A percentile compares a stretch with the other conserved stretches of the same genome.
phyloP scores from a whole-genome alignment of 2,329 filamentous ascomycete genomes.

The Calycina marina region DNA sequence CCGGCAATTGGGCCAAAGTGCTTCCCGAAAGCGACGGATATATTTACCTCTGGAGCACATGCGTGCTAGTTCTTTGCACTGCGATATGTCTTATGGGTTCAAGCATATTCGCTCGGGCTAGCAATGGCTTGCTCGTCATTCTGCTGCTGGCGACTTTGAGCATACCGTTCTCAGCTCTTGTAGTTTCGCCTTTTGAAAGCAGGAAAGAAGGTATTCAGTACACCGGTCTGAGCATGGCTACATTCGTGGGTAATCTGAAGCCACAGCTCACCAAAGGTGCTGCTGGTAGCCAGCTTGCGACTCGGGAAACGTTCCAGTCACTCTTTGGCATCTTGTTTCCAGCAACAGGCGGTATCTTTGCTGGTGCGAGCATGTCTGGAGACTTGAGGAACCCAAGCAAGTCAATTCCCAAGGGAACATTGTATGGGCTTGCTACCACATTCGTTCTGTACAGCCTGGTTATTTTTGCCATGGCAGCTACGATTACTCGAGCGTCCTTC shows the following conservation, averaged over 20 bases:
- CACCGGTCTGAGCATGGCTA: constrained; percentile 59
- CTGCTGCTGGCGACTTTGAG: constrained; percentile 62
- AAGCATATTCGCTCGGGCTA: constrained; percentile 64
- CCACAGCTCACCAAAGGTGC: constrained; percentile 50
- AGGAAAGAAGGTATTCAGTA: constrained; percentile 52
- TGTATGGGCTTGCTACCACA: constrained; percentile 63
- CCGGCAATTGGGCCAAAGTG: constrained; percentile 40
- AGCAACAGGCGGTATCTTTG: constrained; percentile 41
- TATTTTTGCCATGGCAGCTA: constrained; percentile 63
- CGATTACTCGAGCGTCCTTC: constrained; percentile 59
- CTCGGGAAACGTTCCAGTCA: constrained; percentile 59
- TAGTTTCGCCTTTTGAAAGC: constrained; percentile 53
- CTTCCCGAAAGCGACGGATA: constrained; percentile 63
- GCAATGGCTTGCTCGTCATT: constrained; percentile 59
- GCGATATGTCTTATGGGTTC: constrained; percentile 67
- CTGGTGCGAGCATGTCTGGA: constrained; percentile 81
- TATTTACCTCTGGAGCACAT: constrained; percentile 61
- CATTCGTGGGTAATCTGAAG: constrained; percentile 58
- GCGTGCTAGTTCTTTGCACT: constrained; percentile 57
- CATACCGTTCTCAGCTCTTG: constrained; percentile 64
- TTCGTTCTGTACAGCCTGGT: constrained; percentile 64
- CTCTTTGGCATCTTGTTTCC: constrained; percentile 81
- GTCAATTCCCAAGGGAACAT: constrained; percentile 70
- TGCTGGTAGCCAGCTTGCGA: constrained; percentile 44
- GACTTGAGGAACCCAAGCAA: constrained; percentile 72